Evolutionary conservation across 305 asterid species (phyloP).

Genomic region (Lippia alba): DNA sequence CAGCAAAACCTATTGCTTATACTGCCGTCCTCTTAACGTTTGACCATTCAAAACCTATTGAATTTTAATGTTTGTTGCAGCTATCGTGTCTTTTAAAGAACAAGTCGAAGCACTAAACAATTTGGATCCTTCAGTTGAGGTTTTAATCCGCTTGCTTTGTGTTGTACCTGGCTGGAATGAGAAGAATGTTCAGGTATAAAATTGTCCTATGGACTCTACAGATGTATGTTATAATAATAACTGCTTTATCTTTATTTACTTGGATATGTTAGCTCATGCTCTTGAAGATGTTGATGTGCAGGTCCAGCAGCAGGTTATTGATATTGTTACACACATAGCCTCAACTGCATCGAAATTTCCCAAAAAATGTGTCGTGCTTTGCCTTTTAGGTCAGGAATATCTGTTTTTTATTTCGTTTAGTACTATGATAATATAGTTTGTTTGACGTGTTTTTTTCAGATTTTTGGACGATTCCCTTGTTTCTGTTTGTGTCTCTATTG

Average conservation of each 20-base stretch:
- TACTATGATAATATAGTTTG: constrained; percentile 14
- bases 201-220: background rate
- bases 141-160: constrained; percentile 89
- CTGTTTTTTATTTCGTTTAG: constrained; percentile 3
- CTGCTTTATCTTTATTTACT: constrained; percentile 16
- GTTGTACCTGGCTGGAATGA: constrained; percentile 97
- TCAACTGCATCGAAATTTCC: constrained; percentile 89
- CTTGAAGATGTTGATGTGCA: constrained; percentile 43
- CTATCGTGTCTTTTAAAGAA: constrained; percentile 89
- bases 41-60: background rate
- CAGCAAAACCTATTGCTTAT: too few species aligned
- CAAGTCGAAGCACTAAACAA: constrained; percentile 77
- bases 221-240: constrained; percentile 19
- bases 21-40: too few species aligned
- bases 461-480: background rate
- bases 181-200: constrained; percentile 95
- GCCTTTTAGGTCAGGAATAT: constrained; percentile 69
- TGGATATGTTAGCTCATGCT: constrained; percentile 36
- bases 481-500: constrained; percentile 12
- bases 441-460: background rate
- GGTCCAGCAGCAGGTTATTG: constrained; percentile 98
- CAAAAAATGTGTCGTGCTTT: constrained; percentile 91
- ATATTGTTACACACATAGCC: constrained; percentile 74
- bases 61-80: constrained; percentile 59
- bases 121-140: constrained; percentile 79